phyloP scores from a whole-genome alignment of 768 basidiomycete species.

The Psilocybe azurescens region DNA sequence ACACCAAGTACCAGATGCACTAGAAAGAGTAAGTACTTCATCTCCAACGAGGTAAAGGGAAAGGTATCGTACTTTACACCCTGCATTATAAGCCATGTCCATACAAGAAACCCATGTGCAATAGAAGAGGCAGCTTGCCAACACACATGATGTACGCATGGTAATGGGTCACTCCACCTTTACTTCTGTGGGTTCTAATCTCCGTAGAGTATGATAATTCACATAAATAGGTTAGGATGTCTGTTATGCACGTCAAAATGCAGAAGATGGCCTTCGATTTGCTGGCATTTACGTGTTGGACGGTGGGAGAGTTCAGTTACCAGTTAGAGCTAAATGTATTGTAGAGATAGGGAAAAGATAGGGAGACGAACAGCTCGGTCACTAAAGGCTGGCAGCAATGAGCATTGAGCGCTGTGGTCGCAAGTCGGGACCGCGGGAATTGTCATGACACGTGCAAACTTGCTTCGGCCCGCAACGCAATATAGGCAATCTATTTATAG shows the following conservation, averaged over 20 bases:
- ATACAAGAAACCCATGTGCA: constrained; percentile 5
- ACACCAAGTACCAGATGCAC: constrained; percentile 6
- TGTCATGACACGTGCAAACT: neutral
- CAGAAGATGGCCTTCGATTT: neutral
- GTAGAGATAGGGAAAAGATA: neutral
- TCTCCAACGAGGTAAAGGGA: neutral
- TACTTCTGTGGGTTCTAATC: constrained; percentile 17
- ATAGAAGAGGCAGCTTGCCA: constrained; percentile 7
- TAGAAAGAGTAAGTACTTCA: constrained; percentile 11
- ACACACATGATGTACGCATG: constrained; percentile 9
- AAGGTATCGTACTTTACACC: neutral
- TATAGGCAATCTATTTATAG: neutral
- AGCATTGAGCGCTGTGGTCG: neutral
- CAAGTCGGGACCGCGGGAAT: neutral
- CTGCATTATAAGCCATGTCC: neutral
- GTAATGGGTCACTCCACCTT: constrained; percentile 16
- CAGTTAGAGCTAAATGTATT: neutral
- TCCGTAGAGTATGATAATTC: constrained; percentile 3
- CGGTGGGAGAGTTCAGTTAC: neutral
- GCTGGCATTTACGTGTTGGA: neutral
- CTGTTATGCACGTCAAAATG: neutral
- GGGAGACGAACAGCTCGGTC: neutral
- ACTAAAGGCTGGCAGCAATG: neutral
- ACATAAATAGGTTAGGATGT: constrained; percentile 9
- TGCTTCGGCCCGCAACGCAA: neutral